A percentile compares a stretch with the other conserved stretches of the same genome.
These are phyloP conservation scores for Lentinula aciculospora DNA, from an alignment of 768 basidiomycete species.

Conservation along the genomic window DNA sequence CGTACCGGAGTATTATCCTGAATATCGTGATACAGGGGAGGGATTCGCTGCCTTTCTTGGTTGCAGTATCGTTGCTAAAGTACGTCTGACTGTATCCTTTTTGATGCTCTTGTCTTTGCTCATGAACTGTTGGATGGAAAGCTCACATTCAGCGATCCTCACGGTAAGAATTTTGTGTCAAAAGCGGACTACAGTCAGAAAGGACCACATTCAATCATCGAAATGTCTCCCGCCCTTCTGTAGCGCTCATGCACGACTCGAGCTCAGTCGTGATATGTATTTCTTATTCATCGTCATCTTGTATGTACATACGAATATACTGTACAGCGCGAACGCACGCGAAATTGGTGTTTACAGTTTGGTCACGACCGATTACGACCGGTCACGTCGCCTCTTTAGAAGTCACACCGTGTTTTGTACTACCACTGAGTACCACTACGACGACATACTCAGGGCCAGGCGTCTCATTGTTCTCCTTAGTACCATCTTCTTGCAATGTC, in stretches of 20 bases:
- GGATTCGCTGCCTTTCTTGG: conserved; percentile 79
- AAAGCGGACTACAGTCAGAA: conserved; percentile 71
- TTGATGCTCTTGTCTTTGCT: background rate
- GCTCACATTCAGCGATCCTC: conserved; percentile 71
- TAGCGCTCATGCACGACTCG: conserved; percentile 20
- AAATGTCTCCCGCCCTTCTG: conserved; percentile 69
- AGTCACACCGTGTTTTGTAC: background rate
- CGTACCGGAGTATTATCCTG: conserved; percentile 87
- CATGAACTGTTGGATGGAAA: conserved; percentile 22
- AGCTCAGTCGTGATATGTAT: background rate
- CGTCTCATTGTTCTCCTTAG: background rate
- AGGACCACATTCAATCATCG: conserved; percentile 72
- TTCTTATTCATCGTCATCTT: no score
- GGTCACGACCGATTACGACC: background rate
- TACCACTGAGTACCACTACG: no score
- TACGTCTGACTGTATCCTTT: conserved; percentile 20
- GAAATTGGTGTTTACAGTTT: no score
- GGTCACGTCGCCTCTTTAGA: background rate
- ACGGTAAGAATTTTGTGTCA: conserved; percentile 66
- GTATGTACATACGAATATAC: background rate
- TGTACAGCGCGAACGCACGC: background rate
- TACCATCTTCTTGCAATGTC: background rate
- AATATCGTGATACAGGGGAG: conserved; percentile 83
- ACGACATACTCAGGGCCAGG: background rate
- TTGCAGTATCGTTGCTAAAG: conserved; percentile 82